Evolutionary conservation across 768 basidiomycete species (phyloP).

Genomic region (Lentinula guzmanii): DNA sequence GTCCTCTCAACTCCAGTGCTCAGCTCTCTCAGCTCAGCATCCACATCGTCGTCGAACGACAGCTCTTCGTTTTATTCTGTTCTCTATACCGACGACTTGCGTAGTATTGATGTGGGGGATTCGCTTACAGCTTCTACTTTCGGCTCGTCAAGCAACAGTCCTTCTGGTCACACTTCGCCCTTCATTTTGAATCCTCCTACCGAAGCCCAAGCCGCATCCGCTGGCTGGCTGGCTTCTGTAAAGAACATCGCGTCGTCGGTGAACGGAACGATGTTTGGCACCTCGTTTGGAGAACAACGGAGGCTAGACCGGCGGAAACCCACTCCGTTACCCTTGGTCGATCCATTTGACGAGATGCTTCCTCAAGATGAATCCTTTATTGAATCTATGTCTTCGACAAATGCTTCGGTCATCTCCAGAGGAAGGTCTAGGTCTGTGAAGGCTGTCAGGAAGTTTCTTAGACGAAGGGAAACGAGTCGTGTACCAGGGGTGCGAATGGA

Average conservation of each 20-base stretch:
- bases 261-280: neutral
- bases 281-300: neutral
- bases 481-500: neutral
- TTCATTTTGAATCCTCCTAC: neutral
- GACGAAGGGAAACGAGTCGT: neutral
- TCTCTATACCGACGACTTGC: neutral
- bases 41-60: constrained; percentile 4
- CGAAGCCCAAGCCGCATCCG: neutral
- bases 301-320: neutral
- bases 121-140: neutral
- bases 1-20: constrained; percentile 2
- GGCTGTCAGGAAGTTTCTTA: neutral
- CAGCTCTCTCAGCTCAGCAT: neutral
- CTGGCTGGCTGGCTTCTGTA: neutral
- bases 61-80: neutral
- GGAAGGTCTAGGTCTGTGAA: neutral
- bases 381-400: neutral
- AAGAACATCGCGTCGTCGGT: neutral
- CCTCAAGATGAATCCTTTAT: neutral
- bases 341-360: neutral
- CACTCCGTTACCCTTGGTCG: neutral
- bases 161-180: neutral
- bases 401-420: neutral
- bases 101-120: neutral
- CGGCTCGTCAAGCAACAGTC: neutral